Evolutionary conservation across 305 asterid genomes (phyloP).

Genomic region (Petunia hybrid): DNA sequence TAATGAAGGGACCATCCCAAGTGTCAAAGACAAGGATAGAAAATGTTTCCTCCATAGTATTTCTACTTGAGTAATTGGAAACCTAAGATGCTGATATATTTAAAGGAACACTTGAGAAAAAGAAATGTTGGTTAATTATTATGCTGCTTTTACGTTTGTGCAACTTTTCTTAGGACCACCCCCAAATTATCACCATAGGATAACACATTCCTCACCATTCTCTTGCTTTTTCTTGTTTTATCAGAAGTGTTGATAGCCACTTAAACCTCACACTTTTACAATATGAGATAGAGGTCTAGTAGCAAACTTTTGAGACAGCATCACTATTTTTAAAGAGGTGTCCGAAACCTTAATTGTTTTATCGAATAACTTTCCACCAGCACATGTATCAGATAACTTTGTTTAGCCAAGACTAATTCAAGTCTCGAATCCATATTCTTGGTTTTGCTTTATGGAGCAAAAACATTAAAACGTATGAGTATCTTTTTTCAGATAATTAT

Average conservation of each 20-base stretch:
- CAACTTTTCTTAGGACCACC: constrained; percentile 19
- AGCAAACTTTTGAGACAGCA: not conserved
- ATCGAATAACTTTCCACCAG: too few relatives aligned
- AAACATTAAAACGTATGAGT: not conserved
- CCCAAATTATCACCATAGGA: constrained; percentile 16
- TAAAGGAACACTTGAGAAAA: constrained; percentile 5
- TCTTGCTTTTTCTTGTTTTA: not conserved
- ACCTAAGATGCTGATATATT: constrained; percentile 24
- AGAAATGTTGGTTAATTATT: not conserved
- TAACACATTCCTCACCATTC: not conserved
- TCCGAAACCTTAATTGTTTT: too few relatives aligned
- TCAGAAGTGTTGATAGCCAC: not conserved
- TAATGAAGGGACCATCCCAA: constrained; percentile 5
- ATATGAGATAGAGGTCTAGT: not conserved
- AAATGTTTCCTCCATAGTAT: constrained; percentile 12
- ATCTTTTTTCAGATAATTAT: not conserved
- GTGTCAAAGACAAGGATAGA: constrained; percentile 29
- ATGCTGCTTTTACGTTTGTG: constrained; percentile 10
- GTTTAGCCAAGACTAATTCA: too few relatives aligned
- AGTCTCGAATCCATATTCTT: too few relatives aligned
- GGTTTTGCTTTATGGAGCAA: too few relatives aligned
- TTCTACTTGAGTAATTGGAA: constrained; percentile 21
- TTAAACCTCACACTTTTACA: not conserved
- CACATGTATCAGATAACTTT: too few relatives aligned
- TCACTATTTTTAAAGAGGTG: too few relatives aligned